A percentile compares a stretch with the other conserved stretches of the same genome.
Conservation (phyloP, 1,139 yeast species). For the Trichomonascaceae sp. region DNA sequence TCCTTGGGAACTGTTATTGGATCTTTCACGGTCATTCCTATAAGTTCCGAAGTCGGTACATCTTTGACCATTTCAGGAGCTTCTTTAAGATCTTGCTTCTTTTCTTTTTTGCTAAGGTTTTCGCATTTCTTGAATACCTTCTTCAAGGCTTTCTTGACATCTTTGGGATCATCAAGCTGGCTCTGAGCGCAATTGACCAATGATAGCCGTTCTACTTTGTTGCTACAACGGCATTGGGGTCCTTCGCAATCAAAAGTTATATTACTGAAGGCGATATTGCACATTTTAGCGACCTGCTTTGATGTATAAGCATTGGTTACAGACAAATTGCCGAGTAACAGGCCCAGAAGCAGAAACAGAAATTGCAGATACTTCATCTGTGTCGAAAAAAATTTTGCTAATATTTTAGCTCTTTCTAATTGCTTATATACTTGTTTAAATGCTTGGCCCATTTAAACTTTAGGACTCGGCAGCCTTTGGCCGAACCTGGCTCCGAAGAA, state of each 20-base stretch:
- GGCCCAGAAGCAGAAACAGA: not conserved
- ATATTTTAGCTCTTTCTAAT: not conserved
- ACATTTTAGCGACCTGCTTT: conserved; percentile 1
- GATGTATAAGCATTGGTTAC: not conserved
- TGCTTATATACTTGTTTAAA: not conserved
- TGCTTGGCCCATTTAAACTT: not conserved
- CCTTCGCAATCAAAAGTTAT: conserved; percentile 4
- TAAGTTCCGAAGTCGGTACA: not conserved
- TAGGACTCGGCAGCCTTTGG: not conserved
- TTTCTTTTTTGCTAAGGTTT: not conserved
- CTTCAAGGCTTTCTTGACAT: not conserved
- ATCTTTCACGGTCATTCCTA: not conserved
- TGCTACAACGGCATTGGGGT: conserved; percentile 10
- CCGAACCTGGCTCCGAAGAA: not conserved
- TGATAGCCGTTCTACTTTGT: conserved; percentile 9
- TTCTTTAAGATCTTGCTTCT: not conserved
- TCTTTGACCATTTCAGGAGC: not conserved
- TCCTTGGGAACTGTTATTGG: conserved; percentile 1
- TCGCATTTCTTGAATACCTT: not conserved
- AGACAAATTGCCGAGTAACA: not conserved
- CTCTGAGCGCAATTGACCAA: conserved; percentile 8
- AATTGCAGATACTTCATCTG: not conserved
- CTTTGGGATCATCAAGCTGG: not conserved
- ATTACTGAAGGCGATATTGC: conserved; percentile 2
- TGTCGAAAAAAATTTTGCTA: not conserved